These are phyloP conservation scores for Ajuga chamaepitys DNA, from an alignment of 257 asterid species.

Conservation along the genomic window DNA sequence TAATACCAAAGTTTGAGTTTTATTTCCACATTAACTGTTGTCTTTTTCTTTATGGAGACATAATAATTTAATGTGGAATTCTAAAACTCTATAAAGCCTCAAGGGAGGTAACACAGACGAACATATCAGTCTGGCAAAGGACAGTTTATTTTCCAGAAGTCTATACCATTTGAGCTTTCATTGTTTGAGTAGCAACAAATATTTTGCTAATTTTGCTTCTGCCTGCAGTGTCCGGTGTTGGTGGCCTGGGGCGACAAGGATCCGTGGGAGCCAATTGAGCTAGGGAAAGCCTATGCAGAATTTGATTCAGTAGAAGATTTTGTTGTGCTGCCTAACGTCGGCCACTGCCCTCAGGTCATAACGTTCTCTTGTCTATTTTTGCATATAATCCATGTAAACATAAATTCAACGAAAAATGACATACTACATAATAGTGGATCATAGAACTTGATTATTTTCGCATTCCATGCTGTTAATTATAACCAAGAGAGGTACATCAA, in stretches of 20 bases:
- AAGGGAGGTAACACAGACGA: not conserved
- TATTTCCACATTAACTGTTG: no score
- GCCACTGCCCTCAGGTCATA: constrained; percentile 99
- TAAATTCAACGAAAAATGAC: no score
- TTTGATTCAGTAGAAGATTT: constrained; percentile 77
- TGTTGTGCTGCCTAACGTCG: constrained; percentile 75
- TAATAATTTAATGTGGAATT: no score
- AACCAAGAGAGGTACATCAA: no score
- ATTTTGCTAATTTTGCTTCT: not conserved
- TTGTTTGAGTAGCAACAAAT: not conserved
- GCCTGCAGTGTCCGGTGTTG: constrained; percentile 73
- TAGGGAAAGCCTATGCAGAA: constrained; percentile 62
- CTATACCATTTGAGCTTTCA: not conserved
- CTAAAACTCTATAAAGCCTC: no score
- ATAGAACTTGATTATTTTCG: no score
- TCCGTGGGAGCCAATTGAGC: constrained; percentile 97
- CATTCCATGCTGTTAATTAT: no score
- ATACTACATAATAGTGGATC: no score
- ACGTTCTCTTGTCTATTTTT: no score
- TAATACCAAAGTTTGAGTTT: no score
- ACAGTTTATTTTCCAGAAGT: not conserved
- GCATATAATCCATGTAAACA: no score
- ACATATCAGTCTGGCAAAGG: no score
- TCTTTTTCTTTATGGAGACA: not conserved
- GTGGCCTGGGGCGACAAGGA: constrained; percentile 97